Evolutionary conservation across 176 grass and related monocot genomes (phyloP).

Genomic region (Rhipidocladum racemiflorum): DNA sequence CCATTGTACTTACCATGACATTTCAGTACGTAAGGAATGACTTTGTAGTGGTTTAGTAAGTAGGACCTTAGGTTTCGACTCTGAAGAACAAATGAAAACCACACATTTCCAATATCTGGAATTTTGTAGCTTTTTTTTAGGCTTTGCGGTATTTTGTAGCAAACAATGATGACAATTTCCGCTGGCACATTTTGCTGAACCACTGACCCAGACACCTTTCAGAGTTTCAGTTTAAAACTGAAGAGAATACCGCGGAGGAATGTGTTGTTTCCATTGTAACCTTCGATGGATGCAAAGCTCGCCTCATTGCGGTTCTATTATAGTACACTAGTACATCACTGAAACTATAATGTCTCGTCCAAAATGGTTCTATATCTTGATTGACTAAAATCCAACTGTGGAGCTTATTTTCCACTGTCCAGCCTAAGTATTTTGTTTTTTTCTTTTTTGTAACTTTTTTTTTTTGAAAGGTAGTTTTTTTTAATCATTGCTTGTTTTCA

Average conservation of each 20-base stretch:
- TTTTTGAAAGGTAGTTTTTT: too few relatives aligned
- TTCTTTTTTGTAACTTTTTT: too few relatives aligned
- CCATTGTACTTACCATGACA: not conserved
- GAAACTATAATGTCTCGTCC: not conserved
- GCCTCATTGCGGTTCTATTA: not conserved
- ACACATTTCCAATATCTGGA: not conserved
- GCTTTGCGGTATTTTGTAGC: not conserved
- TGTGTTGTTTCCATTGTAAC: not conserved
- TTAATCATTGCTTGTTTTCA: not conserved
- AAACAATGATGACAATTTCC: not conserved
- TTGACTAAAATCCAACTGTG: not conserved
- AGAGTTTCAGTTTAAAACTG: not conserved
- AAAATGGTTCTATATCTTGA: not conserved
- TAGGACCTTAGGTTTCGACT: not conserved
- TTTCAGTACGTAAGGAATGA: not conserved
- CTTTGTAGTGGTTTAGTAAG: not conserved
- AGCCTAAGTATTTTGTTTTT: not conserved
- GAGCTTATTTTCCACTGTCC: not conserved
- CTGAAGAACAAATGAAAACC: not conserved
- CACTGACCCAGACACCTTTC: not conserved
- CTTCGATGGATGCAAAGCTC: not conserved
- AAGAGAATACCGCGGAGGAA: not conserved
- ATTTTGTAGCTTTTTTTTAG: not conserved
- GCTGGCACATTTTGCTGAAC: not conserved
- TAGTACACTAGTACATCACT: not conserved